Evolutionary conservation across 1,284 basidiomycete species (phyloP).

Genomic region (Irpex lacteus): DNA sequence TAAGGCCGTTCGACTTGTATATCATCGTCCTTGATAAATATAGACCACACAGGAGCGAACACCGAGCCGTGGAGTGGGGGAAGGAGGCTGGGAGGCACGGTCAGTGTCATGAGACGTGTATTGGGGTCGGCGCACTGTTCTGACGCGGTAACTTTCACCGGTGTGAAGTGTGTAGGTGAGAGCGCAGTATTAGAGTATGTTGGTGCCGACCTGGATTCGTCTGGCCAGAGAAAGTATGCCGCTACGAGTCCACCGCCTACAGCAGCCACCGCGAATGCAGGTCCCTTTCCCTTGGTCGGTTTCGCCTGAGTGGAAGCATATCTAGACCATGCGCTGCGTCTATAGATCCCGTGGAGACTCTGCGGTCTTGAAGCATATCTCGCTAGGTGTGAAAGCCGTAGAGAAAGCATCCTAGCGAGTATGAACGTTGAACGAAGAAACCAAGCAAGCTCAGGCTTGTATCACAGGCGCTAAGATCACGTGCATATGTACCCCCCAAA

Average conservation of each 20-base stretch:
- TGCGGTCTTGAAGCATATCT: not conserved
- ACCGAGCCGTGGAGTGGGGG: slow-evolving; percentile 23
- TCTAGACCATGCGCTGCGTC: not conserved
- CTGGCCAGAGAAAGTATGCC: slow-evolving; percentile 49
- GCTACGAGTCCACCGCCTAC: slow-evolving; percentile 37
- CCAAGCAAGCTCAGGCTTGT: too few relatives aligned
- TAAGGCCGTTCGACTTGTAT: slow-evolving; percentile 88
- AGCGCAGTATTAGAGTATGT: slow-evolving; percentile 37
- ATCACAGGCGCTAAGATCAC: not conserved
- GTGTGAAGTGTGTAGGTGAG: slow-evolving; percentile 61
- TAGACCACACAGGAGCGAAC: slow-evolving; percentile 61
- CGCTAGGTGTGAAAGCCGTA: not conserved
- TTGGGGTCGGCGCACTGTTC: slow-evolving; percentile 41
- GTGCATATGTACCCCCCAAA: not conserved
- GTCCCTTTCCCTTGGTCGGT: not conserved
- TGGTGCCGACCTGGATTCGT: slow-evolving; percentile 38
- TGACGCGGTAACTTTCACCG: slow-evolving; percentile 54
- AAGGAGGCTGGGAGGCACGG: slow-evolving; percentile 46
- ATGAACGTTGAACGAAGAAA: too few relatives aligned
- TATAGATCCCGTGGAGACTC: not conserved
- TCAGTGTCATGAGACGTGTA: slow-evolving; percentile 52
- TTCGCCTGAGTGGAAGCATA: not conserved
- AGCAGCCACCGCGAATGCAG: slow-evolving; percentile 14
- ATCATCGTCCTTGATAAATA: slow-evolving; percentile 83
- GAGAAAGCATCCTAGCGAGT: not conserved